Percentiles rank a stretch among this genome's conserved stretches.
phyloP scores from a whole-genome alignment of 371 early-diverging fungal genomes.

The Circinella minor region DNA sequence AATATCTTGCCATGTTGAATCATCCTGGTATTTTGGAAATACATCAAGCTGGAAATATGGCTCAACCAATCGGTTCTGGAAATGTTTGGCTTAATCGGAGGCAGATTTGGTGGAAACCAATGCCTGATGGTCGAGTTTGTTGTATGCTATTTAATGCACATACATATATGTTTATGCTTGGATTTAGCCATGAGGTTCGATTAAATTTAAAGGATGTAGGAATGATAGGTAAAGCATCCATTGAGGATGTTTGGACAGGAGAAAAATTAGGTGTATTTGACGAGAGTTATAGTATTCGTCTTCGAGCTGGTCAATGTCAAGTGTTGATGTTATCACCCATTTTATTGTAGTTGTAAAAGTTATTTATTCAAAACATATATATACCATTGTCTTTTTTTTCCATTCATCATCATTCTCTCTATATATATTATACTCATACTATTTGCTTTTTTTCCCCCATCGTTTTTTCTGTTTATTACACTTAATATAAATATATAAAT shows the following conservation, averaged over 20 bases:
- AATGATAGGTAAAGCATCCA: slow-evolving; percentile 9
- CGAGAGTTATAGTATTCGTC: slow-evolving; percentile 12
- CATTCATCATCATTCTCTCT: too few species aligned
- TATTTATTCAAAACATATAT: neutral
- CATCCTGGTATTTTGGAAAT: slow-evolving; percentile 44
- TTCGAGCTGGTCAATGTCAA: slow-evolving; percentile 31
- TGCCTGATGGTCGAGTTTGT: slow-evolving; percentile 43
- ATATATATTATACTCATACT: too few species aligned
- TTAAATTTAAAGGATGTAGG: slow-evolving; percentile 35
- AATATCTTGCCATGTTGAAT: slow-evolving; percentile 39
- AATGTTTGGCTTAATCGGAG: slow-evolving; percentile 44
- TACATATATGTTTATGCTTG: slow-evolving; percentile 43
- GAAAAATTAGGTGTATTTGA: slow-evolving; percentile 25
- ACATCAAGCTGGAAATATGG: slow-evolving; percentile 51
- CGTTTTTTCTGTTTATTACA: neutral
- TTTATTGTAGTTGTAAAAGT: neutral
- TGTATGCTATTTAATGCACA: slow-evolving; percentile 45
- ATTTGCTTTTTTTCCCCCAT: neutral
- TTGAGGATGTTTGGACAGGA: slow-evolving; percentile 45
- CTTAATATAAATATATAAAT: neutral
- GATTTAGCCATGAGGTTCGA: slow-evolving; percentile 33
- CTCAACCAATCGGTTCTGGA: slow-evolving; percentile 42
- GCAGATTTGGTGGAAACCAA: slow-evolving; percentile 50
- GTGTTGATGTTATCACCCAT: slow-evolving; percentile 15
- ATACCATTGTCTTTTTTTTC: neutral